Conservation (phyloP, 1,284 basidiomycete species). For the Malassezia sp. region DNA sequence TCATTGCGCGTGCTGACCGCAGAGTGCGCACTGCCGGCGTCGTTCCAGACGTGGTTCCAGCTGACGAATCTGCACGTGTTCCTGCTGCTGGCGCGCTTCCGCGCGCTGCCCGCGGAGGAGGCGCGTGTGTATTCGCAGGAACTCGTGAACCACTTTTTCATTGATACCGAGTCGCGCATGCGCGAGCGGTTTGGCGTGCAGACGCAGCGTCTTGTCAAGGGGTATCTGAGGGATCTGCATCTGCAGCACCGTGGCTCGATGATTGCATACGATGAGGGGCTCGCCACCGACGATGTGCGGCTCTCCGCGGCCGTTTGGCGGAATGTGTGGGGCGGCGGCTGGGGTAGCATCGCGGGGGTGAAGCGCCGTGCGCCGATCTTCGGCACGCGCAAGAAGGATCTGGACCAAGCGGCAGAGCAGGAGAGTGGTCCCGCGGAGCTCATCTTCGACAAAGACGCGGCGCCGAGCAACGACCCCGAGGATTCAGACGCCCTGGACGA, state of each 20-base stretch:
- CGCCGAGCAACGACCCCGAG: background rate
- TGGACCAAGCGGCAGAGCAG: slow-evolving; percentile 21
- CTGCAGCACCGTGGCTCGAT: slow-evolving; percentile 82
- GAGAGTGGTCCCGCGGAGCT: slow-evolving; percentile 30
- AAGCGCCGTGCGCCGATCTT: slow-evolving; percentile 27
- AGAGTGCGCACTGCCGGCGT: slow-evolving; percentile 77
- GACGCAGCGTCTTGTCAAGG: slow-evolving; percentile 67
- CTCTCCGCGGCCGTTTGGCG: slow-evolving; percentile 81
- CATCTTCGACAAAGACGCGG: slow-evolving; percentile 21
- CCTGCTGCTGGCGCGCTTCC: slow-evolving; percentile 75
- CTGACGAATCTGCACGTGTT: slow-evolving; percentile 86
- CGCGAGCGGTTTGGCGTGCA: slow-evolving; percentile 59
- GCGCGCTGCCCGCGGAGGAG: slow-evolving; percentile 62
- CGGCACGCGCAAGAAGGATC: background rate
- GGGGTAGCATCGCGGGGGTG: slow-evolving; percentile 49
- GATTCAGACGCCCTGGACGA: slow-evolving; percentile 19
- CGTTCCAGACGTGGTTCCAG: slow-evolving; percentile 96
- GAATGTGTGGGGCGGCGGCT: slow-evolving; percentile 60
- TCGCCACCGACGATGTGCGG: slow-evolving; percentile 48
- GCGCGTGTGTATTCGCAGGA: slow-evolving; percentile 63
- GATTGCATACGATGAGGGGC: slow-evolving; percentile 67
- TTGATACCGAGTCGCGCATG: slow-evolving; percentile 83
- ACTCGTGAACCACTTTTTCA: slow-evolving; percentile 87
- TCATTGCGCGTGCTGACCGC: slow-evolving; percentile 45
- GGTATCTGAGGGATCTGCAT: slow-evolving; percentile 77